Evolutionary conservation across 83 land plant genomes (phyloP), one percentile per base, ranked within the genome.

Genomic region (Picea abies): DNA sequence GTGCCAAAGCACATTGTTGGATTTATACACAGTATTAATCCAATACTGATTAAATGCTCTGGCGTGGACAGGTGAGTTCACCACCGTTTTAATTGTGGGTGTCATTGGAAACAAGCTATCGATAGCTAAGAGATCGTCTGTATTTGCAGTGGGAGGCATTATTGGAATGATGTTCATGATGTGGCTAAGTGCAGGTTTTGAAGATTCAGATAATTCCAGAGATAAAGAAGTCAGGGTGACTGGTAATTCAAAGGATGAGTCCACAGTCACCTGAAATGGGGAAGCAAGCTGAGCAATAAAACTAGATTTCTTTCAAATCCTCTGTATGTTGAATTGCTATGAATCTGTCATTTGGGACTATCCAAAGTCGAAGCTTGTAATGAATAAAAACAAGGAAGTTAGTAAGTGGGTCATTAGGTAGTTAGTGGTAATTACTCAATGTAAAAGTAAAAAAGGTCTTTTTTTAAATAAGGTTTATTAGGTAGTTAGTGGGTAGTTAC

Each of bases 41-140:
- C 52, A 23, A 8, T 26, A 19, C 16, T 16, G 3, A 62, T 15
- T 49, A 19, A 41, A 41, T 14, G 25, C 15, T n/a, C 29, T 29
- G 29, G 29, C 20, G 67, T 7, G n/a, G 65, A 73, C 88, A 87
- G 88, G 88, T 75, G 82, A 87, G 68, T 63, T 87, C 19, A 72
- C 81, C 47, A 87, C 88, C 25, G 76, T 87, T 61, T 25, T 83
- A 10, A 73, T 84, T 35, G 88, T 87, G 14, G 83, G 86, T 60
- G 23, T 81, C 75, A 87, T 87, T 80, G 86, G 86, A 1, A 64
- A 75, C 77, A 80, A 41, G 32, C 81, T 87, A 32, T 72, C 86
- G 49, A 87, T 56, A 64, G 83, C 88, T 12, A 76, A 87, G 26
- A 80, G 82, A 37, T 87, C 84, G 39, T 84, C 76, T 23, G 11